Evolutionary conservation across 305 asterid genomes (phyloP).

Genomic region (Striga hermonthica): DNA sequence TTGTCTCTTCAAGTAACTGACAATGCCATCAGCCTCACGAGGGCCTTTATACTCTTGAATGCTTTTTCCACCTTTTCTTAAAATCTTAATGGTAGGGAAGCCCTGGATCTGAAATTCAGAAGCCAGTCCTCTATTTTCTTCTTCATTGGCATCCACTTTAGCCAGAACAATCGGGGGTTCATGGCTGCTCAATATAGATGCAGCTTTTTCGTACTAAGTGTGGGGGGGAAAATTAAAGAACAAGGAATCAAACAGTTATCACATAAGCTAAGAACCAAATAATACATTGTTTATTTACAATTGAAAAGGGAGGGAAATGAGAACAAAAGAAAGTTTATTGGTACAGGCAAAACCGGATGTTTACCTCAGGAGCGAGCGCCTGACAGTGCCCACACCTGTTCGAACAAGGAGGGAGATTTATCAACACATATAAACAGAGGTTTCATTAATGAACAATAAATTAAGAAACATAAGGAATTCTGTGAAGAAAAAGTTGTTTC

Average conservation of each 20-base stretch:
- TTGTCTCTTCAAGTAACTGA: conserved; percentile 67
- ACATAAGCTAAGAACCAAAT: not conserved
- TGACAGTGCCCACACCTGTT: conserved; percentile 86
- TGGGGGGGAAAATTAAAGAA: not conserved
- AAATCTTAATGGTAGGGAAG: conserved; percentile 73
- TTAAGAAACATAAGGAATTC: not conserved
- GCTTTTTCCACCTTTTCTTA: conserved; percentile 62
- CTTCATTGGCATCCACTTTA: conserved; percentile 71
- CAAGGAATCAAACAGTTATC: conserved; percentile 10
- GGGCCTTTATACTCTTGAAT: conserved; percentile 79
- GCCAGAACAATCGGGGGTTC: conserved; percentile 74
- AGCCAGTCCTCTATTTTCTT: conserved; percentile 52
- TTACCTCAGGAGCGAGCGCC: conserved; percentile 79
- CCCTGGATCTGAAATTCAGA: conserved; percentile 54
- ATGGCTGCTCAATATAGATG: conserved; percentile 62
- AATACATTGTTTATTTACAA: not conserved
- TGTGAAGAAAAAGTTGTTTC: too few species aligned
- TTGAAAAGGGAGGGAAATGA: not conserved
- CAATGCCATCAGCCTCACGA: conserved; percentile 79
- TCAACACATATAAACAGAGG: conserved; percentile 13
- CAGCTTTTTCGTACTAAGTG: conserved; percentile 81
- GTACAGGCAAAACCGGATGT: not conserved
- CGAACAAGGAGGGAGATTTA: conserved; percentile 12
- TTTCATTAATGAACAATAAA: conserved; percentile 1
- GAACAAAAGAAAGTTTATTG: not conserved